Evolutionary conservation across 768 basidiomycete genomes (phyloP).

Genomic region (Gloeostereum incarnatum): DNA sequence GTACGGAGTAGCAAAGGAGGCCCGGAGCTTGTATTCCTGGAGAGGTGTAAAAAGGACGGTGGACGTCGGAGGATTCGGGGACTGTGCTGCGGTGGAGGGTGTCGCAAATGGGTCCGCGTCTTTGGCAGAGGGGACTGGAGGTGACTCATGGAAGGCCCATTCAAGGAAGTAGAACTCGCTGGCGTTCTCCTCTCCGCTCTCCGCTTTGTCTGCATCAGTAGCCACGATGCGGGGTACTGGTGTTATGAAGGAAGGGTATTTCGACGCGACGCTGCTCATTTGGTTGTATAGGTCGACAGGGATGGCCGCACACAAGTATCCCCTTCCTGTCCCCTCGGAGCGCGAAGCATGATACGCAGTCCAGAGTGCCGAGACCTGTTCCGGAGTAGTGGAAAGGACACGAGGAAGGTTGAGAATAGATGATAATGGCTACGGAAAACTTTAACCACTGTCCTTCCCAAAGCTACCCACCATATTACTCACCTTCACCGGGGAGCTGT

Average conservation of each 20-base stretch:
- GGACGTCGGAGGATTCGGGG: conserved; percentile 42
- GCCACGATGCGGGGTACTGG: conserved; percentile 56
- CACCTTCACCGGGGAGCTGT: conserved; percentile 63
- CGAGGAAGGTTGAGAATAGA: conserved; percentile 72
- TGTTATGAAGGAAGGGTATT: conserved; percentile 74
- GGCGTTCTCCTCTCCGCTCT: conserved; percentile 25
- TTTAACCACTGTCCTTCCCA: neutral
- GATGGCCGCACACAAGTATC: conserved; percentile 78
- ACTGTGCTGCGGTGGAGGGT: conserved; percentile 13
- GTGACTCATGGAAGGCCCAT: conserved; percentile 79
- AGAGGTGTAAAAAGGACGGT: conserved; percentile 90
- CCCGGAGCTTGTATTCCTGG: conserved; percentile 84
- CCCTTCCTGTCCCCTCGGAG: conserved; percentile 71
- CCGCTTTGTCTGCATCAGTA: conserved; percentile 20
- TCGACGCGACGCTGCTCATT: conserved; percentile 53
- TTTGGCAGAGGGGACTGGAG: conserved; percentile 42
- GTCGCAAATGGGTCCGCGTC: conserved; percentile 35
- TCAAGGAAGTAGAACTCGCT: conserved; percentile 84
- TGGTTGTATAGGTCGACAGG: conserved; percentile 62
- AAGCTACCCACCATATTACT: conserved; percentile 10
- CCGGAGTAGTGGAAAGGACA: conserved; percentile 51
- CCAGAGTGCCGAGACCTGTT: conserved; percentile 80
- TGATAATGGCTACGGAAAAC: conserved; percentile 55
- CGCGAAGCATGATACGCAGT: conserved; percentile 80
- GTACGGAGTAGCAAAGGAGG: conserved; percentile 83